Conservation (phyloP, 805 yeast species). For the Kodamaea fukazawae region DNA sequence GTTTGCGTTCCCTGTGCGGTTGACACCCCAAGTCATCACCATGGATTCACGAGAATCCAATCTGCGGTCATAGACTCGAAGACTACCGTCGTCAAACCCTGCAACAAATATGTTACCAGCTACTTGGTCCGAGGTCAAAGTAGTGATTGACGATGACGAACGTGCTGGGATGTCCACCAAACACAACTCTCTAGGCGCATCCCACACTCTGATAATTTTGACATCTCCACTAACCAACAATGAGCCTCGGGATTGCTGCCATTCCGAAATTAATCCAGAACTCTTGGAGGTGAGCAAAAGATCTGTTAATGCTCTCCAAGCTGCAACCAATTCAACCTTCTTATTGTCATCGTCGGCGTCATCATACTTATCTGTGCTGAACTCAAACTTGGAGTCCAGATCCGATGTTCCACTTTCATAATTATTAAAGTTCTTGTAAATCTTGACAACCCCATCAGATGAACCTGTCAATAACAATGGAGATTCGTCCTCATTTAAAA, state of each 20-base stretch:
- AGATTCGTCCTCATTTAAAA: conserved; percentile 88
- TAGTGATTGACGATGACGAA: conserved; percentile 82
- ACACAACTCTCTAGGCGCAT: conserved; percentile 90
- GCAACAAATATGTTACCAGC: conserved; percentile 88
- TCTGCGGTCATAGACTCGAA: conserved; percentile 89
- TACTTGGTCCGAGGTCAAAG: conserved; percentile 91
- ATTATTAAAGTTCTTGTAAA: conserved; percentile 74
- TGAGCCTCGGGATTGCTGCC: conserved; percentile 96
- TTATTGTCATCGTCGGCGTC: conserved; percentile 22
- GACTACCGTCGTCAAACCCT: conserved; percentile 87
- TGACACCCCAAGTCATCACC: conserved; percentile 72
- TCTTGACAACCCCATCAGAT: conserved; percentile 89
- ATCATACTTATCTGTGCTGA: conserved; percentile 6
- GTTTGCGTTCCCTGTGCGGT: conserved; percentile 25
- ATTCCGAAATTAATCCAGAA: conserved; percentile 82
- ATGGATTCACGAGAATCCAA: conserved; percentile 80
- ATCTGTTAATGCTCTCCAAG: conserved; percentile 94
- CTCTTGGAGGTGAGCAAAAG: conserved; percentile 75
- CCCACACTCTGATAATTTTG: conserved; percentile 89
- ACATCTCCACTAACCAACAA: conserved; percentile 92
- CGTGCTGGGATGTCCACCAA: conserved; percentile 87
- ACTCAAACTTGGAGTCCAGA: conserved; percentile 5
- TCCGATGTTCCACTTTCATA: conserved; percentile 13
- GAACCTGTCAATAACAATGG: conserved; percentile 86
- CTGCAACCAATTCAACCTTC: conserved; percentile 60